Percentiles rank a stretch among this genome's conserved stretches.
phyloP scores from a whole-genome alignment of 441 rosid species.

The Melianthus villosus region DNA sequence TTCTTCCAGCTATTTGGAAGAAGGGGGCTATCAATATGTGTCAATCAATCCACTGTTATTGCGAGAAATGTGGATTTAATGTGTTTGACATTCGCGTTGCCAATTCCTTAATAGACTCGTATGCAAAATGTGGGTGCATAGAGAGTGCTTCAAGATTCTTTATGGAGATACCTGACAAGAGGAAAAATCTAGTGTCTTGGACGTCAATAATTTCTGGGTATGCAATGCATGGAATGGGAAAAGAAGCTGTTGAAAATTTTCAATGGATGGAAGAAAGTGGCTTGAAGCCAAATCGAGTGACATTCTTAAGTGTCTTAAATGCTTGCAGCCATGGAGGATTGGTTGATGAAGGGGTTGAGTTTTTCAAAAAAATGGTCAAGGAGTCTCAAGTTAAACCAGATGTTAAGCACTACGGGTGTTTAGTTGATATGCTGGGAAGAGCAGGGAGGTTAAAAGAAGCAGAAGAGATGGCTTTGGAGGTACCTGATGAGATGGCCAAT shows the following conservation, averaged over 20 bases:
- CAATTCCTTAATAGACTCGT: slow-evolving; percentile 41
- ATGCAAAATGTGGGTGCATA: slow-evolving; percentile 55
- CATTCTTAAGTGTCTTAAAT: slow-evolving; percentile 44
- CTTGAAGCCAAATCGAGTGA: slow-evolving; percentile 28
- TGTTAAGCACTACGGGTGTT: slow-evolving; percentile 50
- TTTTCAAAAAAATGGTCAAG: slow-evolving; percentile 30
- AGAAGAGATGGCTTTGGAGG: slow-evolving; percentile 18
- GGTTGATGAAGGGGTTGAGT: slow-evolving; percentile 29
- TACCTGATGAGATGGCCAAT: slow-evolving; percentile 58
- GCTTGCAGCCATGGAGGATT: slow-evolving; percentile 54
- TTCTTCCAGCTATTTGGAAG: slow-evolving; percentile 42
- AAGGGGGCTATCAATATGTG: slow-evolving; percentile 35
- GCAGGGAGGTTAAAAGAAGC: slow-evolving; percentile 45
- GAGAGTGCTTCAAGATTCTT: slow-evolving; percentile 31
- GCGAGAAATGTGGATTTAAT: no score
- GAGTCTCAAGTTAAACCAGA: slow-evolving; percentile 27
- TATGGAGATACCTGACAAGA: slow-evolving; percentile 15
- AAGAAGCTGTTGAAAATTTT: slow-evolving; percentile 26
- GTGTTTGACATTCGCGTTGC: slow-evolving; percentile 18
- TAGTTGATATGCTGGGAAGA: slow-evolving; percentile 51
- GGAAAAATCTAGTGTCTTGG: slow-evolving; percentile 33
- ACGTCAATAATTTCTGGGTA: slow-evolving; percentile 51
- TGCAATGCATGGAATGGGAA: slow-evolving; percentile 40
- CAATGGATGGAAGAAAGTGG: slow-evolving; percentile 26
- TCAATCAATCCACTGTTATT: slow-evolving; percentile 34